Evolutionary conservation across 1,284 basidiomycete genomes (phyloP), one percentile per base, ranked within the genome.

Genomic region (Microbotryum scabiosae): DNA sequence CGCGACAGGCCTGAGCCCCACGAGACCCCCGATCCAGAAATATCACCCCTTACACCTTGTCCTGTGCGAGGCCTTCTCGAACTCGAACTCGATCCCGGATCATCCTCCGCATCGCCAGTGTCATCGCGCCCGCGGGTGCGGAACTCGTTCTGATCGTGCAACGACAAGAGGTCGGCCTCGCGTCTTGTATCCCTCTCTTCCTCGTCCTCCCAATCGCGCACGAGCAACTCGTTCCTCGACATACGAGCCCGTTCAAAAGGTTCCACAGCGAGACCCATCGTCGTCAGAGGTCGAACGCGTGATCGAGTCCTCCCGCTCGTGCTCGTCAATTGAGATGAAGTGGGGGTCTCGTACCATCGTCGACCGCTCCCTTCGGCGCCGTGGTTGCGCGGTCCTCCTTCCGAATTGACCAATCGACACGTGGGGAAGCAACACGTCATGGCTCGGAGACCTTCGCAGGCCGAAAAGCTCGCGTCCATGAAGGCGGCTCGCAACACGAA

Each of bases 1-100:
- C 66, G 23, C 50, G 66, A 65, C 52, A 68, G n/a, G 1, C 64
- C 64, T 0, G 61, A 63, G 1, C 64, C 64, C 16, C 30, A 44
- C 28, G 50, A 50, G 3, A 59, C 57, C 20, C 58, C 58, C 20
- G 50, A 53, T 8, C 58, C 58, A 16, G 30, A 56, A 18, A 41
- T 41, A 28, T 14, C 51, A 32, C 56, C 49, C 0, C 65, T 61
- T 28, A 25, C 9, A 14, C 2, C 51, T 4, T 25, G 23, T 52
- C 51, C 9, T 10, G 26, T 25, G 12, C 51, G n/a, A n/a, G 51
- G 8, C 3, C 9, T 41, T 18, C 36, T 41, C 36, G 36, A 41
- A 41, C 16, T 18, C 36, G 36, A 41, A 23, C 47, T 52, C n/a
- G 26, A 12, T 26, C 25, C 20, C 51, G 51, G 20, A 23, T 14